Evolutionary conservation across 2,329 filamentous ascomycete genomes (phyloP).

Genomic region (Alternaria sp.): DNA sequence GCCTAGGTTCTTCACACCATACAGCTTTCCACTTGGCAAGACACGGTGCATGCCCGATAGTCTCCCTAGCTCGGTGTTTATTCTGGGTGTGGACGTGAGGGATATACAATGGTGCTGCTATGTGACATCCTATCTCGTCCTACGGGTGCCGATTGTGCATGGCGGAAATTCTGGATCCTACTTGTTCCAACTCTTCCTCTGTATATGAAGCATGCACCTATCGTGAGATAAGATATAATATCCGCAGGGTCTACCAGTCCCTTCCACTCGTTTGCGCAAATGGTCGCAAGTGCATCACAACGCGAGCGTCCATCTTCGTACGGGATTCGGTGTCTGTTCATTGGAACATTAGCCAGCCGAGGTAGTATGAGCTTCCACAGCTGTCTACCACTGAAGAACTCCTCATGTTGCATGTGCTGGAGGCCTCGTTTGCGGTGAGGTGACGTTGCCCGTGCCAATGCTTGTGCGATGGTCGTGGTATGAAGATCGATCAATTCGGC

Average conservation of each 20-base stretch:
- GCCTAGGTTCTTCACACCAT: not conserved
- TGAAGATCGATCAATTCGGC: slow-evolving; percentile 32
- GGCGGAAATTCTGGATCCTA: slow-evolving; percentile 18
- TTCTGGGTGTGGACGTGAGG: slow-evolving; percentile 9
- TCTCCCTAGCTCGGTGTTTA: not conserved
- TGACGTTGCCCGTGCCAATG: slow-evolving; percentile 36
- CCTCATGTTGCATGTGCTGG: slow-evolving; percentile 5
- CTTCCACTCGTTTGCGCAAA: slow-evolving; percentile 34
- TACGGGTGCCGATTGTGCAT: slow-evolving; percentile 22
- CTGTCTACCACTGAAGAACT: not conserved
- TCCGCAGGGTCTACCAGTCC: slow-evolving; percentile 36
- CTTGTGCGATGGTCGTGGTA: slow-evolving; percentile 34
- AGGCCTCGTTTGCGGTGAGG: slow-evolving; percentile 27
- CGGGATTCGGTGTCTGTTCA: slow-evolving; percentile 35
- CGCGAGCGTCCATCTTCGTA: not conserved
- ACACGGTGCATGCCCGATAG: not conserved
- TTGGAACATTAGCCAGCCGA: slow-evolving; percentile 38
- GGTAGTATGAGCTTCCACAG: slow-evolving; percentile 35
- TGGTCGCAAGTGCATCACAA: slow-evolving; percentile 37
- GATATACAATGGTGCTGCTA: slow-evolving; percentile 28
- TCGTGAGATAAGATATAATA: slow-evolving; percentile 33
- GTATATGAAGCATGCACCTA: slow-evolving; percentile 18
- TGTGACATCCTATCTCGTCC: slow-evolving; percentile 28
- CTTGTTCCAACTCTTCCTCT: slow-evolving; percentile 10
- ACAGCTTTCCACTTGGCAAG: not conserved